phyloP scores from a whole-genome alignment of 2,329 filamentous ascomycete genomes.

The Colletotrichum magnum region DNA sequence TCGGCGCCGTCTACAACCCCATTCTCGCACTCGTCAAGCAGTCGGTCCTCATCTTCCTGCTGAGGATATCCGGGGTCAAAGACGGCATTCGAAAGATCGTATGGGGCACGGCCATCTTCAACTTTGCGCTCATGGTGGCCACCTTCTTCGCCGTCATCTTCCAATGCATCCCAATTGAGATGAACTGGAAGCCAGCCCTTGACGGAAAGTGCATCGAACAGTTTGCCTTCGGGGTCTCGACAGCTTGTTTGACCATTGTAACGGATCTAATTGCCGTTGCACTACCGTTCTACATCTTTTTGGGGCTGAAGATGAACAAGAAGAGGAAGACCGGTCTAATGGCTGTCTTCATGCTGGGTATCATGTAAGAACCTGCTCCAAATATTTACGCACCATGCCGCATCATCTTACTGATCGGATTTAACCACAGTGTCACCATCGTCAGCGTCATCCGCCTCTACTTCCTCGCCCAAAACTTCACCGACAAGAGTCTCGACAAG shows the following conservation, averaged over 20 bases:
- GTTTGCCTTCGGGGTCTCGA: constrained; percentile 47
- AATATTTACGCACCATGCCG: not conserved
- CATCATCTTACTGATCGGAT: not conserved
- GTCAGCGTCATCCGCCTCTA: constrained; percentile 3
- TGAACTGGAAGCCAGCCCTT: constrained; percentile 46
- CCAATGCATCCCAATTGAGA: constrained; percentile 55
- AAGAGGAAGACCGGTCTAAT: constrained; percentile 51
- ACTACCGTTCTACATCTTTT: constrained; percentile 52
- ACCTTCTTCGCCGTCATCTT: constrained; percentile 56
- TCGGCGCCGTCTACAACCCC: constrained; percentile 52
- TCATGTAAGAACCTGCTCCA: constrained; percentile 38
- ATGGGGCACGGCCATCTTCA: constrained; percentile 40
- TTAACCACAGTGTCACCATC: not conserved
- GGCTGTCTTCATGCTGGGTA: constrained; percentile 51
- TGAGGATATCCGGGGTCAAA: constrained; percentile 49
- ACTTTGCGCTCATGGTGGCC: constrained; percentile 50
- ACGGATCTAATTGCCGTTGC: constrained; percentile 56
- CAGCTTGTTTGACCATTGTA: constrained; percentile 54
- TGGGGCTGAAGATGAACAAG: constrained; percentile 50
- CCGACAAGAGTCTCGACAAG: constrained; percentile 3
- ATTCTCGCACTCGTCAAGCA: constrained; percentile 52
- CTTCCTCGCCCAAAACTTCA: constrained; percentile 11
- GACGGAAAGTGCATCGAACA: constrained; percentile 4
- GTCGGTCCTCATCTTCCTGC: constrained; percentile 51
- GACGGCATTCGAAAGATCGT: constrained; percentile 48